Percentiles rank a stretch among this genome's conserved stretches.
Conservation (phyloP, 1,284 basidiomycete species). For the Chondrostereum purpureum region DNA sequence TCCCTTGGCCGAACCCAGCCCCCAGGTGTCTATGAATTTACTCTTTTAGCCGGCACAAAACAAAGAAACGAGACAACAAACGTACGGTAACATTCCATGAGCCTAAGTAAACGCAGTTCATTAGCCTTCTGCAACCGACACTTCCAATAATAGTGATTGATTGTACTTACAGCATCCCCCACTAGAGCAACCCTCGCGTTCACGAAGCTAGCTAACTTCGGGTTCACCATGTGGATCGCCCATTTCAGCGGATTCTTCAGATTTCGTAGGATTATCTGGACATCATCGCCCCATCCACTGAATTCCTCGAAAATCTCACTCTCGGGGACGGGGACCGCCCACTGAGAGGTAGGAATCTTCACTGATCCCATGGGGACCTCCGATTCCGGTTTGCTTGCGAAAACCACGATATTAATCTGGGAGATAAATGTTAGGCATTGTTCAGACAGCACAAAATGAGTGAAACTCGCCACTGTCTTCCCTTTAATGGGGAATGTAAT, state of each 20-base stretch:
- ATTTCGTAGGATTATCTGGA: constrained; percentile 35
- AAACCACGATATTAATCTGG: constrained; percentile 51
- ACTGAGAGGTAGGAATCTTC: constrained; percentile 29
- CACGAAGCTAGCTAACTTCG: constrained; percentile 41
- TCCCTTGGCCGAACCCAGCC: constrained; percentile 55
- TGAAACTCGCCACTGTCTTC: constrained; percentile 28
- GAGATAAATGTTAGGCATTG: too few relatives aligned
- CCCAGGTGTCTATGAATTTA: constrained; percentile 37
- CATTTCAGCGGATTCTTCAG: constrained; percentile 49
- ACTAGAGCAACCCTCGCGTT: constrained; percentile 44
- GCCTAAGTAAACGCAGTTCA: too few relatives aligned
- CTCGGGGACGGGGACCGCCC: constrained; percentile 38
- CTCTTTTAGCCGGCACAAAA: too few relatives aligned
- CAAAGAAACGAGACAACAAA: constrained; percentile 3
- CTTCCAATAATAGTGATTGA: neutral
- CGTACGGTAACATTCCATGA: constrained; percentile 47
- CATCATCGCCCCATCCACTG: constrained; percentile 44
- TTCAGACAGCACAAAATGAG: neutral
- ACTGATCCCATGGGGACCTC: constrained; percentile 29
- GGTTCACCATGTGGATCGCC: constrained; percentile 50
- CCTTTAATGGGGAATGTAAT: constrained; percentile 50
- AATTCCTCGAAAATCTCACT: constrained; percentile 42
- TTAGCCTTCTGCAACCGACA: too few relatives aligned
- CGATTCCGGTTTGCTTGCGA: constrained; percentile 34
- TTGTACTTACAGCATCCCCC: constrained; percentile 47